These are phyloP conservation scores for Colletotrichum sojae DNA, from an alignment of 2,329 filamentous ascomycete genomes.

Conservation along the genomic window DNA sequence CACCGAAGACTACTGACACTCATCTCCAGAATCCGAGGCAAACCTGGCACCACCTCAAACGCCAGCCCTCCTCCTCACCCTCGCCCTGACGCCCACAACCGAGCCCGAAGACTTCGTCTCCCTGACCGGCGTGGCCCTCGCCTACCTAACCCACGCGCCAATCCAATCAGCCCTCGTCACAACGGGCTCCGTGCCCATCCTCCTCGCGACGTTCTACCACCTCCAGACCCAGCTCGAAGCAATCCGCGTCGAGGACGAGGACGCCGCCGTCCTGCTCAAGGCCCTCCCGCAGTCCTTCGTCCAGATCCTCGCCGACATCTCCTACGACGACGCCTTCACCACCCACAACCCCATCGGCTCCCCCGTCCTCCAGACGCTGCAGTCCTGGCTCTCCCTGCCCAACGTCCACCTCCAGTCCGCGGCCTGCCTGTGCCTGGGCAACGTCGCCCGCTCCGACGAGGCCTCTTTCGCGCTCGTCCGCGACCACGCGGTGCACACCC, in stretches of 20 bases:
- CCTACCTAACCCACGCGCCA: slow-evolving; percentile 68
- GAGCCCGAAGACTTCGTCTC: slow-evolving; percentile 70
- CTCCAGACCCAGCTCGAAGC: slow-evolving; percentile 60
- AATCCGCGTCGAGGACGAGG: slow-evolving; percentile 60
- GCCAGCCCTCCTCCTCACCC: slow-evolving; percentile 62
- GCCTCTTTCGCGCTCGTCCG: slow-evolving; percentile 66
- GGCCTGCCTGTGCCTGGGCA: slow-evolving; percentile 73
- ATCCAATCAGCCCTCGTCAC: slow-evolving; percentile 66
- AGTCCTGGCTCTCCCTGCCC: slow-evolving; percentile 61
- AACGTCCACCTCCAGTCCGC: slow-evolving; percentile 66
- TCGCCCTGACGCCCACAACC: slow-evolving; percentile 60
- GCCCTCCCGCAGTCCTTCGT: slow-evolving; percentile 66
- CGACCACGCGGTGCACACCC: slow-evolving; percentile 55
- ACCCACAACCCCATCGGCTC: slow-evolving; percentile 58
- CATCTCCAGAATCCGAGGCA: slow-evolving; percentile 59
- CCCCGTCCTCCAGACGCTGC: slow-evolving; percentile 57
- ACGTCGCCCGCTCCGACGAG: slow-evolving; percentile 72
- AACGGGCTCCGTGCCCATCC: slow-evolving; percentile 54
- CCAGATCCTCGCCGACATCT: slow-evolving; percentile 66
- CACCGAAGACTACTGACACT: background rate
- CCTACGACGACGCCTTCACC: slow-evolving; percentile 63
- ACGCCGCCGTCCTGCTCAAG: slow-evolving; percentile 59
- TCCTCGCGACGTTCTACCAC: slow-evolving; percentile 64
- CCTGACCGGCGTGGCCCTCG: slow-evolving; percentile 65
- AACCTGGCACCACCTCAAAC: slow-evolving; percentile 60